Evolutionary conservation across 2,329 filamentous ascomycete species (phyloP), one percentile per base, ranked within the genome.

Genomic region (Monosporascus sp.): DNA sequence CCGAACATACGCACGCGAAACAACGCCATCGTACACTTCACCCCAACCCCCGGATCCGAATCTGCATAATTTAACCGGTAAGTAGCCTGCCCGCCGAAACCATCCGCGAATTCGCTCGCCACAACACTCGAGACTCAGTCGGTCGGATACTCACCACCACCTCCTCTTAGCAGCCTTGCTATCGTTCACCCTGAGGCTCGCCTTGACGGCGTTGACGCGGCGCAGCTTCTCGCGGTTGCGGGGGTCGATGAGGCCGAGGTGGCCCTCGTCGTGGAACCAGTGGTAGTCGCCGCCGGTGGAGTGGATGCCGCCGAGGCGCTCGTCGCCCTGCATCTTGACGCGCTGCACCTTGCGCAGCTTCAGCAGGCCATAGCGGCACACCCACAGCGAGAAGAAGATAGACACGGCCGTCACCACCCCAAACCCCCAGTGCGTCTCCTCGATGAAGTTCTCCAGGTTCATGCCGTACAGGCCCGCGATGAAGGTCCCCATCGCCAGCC

Each of bases 381-480:
- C 89, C 8, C 92, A 63, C 51, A 86, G 80, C 15, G 89, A 90
- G 69, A 92, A 85, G 53, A 86, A 64, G 53, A 87, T 80, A 53
- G 89, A 95, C 56, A 82, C 76, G 18, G 75, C 78, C 2, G 87
- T 90, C 55, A 99, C 86, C 51, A 82, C 82, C 47, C 79, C 80
- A 69, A 99, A 97, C 11, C 93, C 94, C 70, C 90, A 82, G 70
- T 90, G 83, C 1, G 89, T 92, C 68, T 97, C 93, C 75, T 99
- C 94, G 63, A 97, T 91, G 71, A 97, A 97, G 73, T 97, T 97
- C 69, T 97, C 95, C 59, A 99, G 77, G 75, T 99, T 99, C 92
- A 97, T 97, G 63, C 94, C 94, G 78, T 97, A 99, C n/a, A 99
- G 84, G n/a, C 92, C 92, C 8, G 94, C 95, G 64, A 97, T 81